Conservation (phyloP, 2,329 filamentous ascomycete species). For the Claviceps digitariae region DNA sequence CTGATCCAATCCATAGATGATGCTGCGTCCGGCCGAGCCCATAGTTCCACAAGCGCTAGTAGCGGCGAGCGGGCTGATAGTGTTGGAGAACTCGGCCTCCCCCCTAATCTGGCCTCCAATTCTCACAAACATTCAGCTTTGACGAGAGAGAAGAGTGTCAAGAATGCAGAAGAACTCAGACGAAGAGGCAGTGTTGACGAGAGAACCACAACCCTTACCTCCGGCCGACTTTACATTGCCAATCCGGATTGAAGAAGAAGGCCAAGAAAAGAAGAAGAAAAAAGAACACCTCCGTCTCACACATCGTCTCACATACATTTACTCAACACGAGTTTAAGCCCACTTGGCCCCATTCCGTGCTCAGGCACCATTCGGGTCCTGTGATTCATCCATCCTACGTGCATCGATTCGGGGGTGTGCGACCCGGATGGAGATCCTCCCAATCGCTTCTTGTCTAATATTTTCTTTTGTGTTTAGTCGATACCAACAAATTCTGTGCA, state of each 20-base stretch:
- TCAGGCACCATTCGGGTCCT: not conserved
- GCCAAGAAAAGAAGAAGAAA: not conserved
- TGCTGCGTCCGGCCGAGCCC: constrained; percentile 31
- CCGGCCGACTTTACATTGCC: constrained; percentile 66
- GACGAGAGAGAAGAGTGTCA: constrained; percentile 51
- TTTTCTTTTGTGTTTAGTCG: not conserved
- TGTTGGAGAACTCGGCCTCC: constrained; percentile 38
- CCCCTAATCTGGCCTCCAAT: constrained; percentile 42
- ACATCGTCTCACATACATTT: too few relatives aligned
- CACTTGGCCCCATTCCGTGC: not conserved
- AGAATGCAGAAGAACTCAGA: constrained; percentile 56
- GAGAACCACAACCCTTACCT: constrained; percentile 60
- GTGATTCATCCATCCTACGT: constrained; percentile 1
- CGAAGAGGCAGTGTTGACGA: constrained; percentile 76
- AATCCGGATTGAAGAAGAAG: constrained; percentile 53
- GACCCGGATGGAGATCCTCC: constrained; percentile 6
- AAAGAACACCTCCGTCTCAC: not conserved
- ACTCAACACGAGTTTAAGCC: not conserved
- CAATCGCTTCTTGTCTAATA: constrained; percentile 8
- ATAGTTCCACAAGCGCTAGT: constrained; percentile 41
- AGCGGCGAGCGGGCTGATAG: constrained; percentile 48
- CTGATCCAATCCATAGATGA: constrained; percentile 21
- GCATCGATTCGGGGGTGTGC: constrained; percentile 10
- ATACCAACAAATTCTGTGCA: constrained; percentile 12
- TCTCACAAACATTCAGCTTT: constrained; percentile 43